Percentiles rank a stretch among this genome's conserved stretches.
phyloP scores from a whole-genome alignment of 345 rosid species.

The Draba incana region DNA sequence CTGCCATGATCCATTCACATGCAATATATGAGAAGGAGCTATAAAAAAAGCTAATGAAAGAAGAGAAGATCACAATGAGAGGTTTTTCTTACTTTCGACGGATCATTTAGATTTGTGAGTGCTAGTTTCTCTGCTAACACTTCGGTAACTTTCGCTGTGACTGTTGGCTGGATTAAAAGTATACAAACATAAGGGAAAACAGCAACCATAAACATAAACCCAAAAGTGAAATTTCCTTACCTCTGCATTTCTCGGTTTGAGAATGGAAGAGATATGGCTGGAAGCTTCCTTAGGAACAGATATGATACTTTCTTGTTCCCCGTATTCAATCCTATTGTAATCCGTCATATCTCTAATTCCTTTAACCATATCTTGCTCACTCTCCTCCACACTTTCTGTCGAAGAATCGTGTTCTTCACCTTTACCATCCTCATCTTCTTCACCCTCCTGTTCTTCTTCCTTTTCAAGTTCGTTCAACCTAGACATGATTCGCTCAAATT shows the following conservation, averaged over 20 bases:
- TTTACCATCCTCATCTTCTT: slow-evolving; percentile 37
- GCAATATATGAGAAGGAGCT: slow-evolving; percentile 2
- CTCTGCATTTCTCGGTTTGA: slow-evolving; percentile 40
- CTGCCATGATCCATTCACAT: slow-evolving; percentile 50
- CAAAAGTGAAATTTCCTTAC: slow-evolving; percentile 40
- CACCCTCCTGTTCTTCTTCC: slow-evolving; percentile 83
- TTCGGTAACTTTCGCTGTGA: slow-evolving; percentile 34
- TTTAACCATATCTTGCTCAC: slow-evolving; percentile 33
- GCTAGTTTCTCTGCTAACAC: slow-evolving; percentile 43
- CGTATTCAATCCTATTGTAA: not conserved
- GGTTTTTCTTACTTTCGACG: slow-evolving; percentile 45
- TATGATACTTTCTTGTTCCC: slow-evolving; percentile 17
- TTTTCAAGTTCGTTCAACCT: slow-evolving; percentile 90
- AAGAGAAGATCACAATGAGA: not conserved
- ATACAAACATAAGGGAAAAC: not conserved
- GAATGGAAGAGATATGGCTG: slow-evolving; percentile 29
- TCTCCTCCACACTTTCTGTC: slow-evolving; percentile 31
- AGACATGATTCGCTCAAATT: slow-evolving; percentile 68
- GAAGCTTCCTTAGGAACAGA: slow-evolving; percentile 31
- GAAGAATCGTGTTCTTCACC: slow-evolving; percentile 34
- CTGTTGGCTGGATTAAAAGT: slow-evolving; percentile 36
- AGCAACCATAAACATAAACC: slow-evolving; percentile 15
- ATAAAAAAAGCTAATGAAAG: slow-evolving; percentile 3
- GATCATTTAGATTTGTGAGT: slow-evolving; percentile 41
- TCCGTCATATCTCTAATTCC: slow-evolving; percentile 20